These are phyloP conservation scores for Mycena filopes DNA, from an alignment of 768 basidiomycete genomes.

Conservation along the genomic window DNA sequence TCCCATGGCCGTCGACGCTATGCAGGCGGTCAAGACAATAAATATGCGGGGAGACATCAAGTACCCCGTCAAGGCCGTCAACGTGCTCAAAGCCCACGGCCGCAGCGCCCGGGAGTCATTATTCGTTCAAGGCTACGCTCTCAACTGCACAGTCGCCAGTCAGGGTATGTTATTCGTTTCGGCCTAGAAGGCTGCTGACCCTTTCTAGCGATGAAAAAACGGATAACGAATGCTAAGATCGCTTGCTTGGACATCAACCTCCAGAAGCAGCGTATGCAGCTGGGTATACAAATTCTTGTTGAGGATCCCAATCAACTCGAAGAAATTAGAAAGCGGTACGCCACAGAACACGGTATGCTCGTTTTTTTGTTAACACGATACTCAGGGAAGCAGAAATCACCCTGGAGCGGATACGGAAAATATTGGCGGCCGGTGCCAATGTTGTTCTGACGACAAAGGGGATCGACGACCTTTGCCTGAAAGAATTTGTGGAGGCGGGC, in stretches of 20 bases:
- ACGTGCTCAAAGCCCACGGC: constrained; percentile 97
- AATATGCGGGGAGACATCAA: constrained; percentile 96
- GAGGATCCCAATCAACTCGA: constrained; percentile 97
- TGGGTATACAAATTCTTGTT: constrained; percentile 96
- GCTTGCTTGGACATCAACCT: constrained; percentile 99
- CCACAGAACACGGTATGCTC: constrained; percentile 15
- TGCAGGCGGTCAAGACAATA: constrained; percentile 95
- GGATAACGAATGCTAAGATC: constrained; percentile 93
- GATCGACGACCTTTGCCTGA: constrained; percentile 97
- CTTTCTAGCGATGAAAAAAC: constrained; percentile 92
- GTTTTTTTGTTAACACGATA: background rate
- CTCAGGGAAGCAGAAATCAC: constrained; percentile 94
- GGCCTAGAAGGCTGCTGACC: constrained; percentile 10
- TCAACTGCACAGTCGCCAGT: constrained; percentile 98
- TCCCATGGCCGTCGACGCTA: constrained; percentile 98
- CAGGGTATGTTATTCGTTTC: constrained; percentile 72
- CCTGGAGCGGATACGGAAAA: constrained; percentile 94
- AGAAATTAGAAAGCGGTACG: constrained; percentile 92
- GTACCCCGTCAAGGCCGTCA: constrained; percentile 99
- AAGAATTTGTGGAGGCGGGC: constrained; percentile 98
- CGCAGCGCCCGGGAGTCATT: constrained; percentile 94
- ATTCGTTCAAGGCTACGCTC: constrained; percentile 94
- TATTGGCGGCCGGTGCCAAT: constrained; percentile 94
- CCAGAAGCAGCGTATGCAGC: constrained; percentile 95
- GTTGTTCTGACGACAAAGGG: constrained; percentile 98